A percentile compares a stretch with the other conserved stretches of the same genome.
phyloP scores from a whole-genome alignment of 2,329 filamentous ascomycete species.

The Penicillium sp. region DNA sequence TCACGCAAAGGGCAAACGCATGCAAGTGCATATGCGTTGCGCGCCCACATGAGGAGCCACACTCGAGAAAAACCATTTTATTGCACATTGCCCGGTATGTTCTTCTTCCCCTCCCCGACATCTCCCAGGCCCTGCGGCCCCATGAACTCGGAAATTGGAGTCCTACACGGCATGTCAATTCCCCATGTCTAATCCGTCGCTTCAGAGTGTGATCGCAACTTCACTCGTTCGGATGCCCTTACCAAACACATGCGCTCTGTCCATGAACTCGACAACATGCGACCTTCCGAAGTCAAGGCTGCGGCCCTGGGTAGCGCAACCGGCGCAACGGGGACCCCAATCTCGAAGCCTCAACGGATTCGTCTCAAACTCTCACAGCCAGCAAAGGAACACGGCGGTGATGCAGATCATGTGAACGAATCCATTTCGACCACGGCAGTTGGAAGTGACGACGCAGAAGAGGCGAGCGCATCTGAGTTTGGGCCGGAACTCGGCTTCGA shows the following conservation, averaged over 20 bases:
- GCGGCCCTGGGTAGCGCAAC: slow-evolving; percentile 21
- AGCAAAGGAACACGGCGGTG: slow-evolving; percentile 24
- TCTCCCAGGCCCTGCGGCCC: no score
- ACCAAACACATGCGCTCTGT: slow-evolving; percentile 99
- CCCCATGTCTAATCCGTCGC: not conserved
- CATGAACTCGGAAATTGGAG: not conserved
- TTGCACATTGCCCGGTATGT: slow-evolving; percentile 81
- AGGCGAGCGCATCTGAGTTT: slow-evolving; percentile 34
- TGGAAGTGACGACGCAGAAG: slow-evolving; percentile 27
- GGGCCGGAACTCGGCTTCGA: slow-evolving; percentile 39
- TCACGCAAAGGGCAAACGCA: slow-evolving; percentile 81
- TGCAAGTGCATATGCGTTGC: slow-evolving; percentile 89
- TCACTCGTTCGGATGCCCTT: slow-evolving; percentile 89
- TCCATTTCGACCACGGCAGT: slow-evolving; percentile 15
- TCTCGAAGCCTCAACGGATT: slow-evolving; percentile 35
- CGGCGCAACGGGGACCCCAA: slow-evolving; percentile 20
- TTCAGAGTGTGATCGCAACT: slow-evolving; percentile 90
- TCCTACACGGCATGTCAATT: no score
- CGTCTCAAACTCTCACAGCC: slow-evolving; percentile 38
- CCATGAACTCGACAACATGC: slow-evolving; percentile 89
- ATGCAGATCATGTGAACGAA: slow-evolving; percentile 20
- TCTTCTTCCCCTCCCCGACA: not conserved
- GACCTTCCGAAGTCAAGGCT: slow-evolving; percentile 53
- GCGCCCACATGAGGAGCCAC: slow-evolving; percentile 96
- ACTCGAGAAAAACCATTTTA: slow-evolving; percentile 98